Base-by-base conservation (phyloP, 2,329 filamentous ascomycete genomes). In the Dothiorella sarmentorum region DNA sequence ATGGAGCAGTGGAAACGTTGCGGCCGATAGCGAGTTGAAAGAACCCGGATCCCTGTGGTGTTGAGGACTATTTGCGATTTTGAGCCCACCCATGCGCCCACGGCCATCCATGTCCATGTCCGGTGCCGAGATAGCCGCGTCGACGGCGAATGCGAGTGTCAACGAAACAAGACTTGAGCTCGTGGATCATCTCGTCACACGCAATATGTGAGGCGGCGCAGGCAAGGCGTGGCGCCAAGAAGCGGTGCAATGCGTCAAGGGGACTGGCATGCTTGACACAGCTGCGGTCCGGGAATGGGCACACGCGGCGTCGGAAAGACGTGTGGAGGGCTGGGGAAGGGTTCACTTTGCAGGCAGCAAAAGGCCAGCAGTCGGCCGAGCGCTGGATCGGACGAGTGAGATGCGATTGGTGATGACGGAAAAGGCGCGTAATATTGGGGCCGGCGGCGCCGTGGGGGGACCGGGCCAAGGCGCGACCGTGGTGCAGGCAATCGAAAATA, bases 311-410 rank as follows among this genome's bases (percentile, higher is more conserved):
- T 49, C 29, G 29, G 10, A 52, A 38, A 20, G 31, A 15, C 13
- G 35, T 53, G 49, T 24, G 49, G 49, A 53, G 49, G 33, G 33
- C 49, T 31, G 49, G 49, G 49, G 49, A 40, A 40, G n/a, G n/a
- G n/a, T n/a, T n/a, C n/a, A n/a, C n/a, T n/a, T n/a, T n/a, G n/a
- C n/a, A n/a, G n/a, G n/a, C n/a, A n/a, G n/a, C n/a, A n/a, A n/a
- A n/a, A n/a, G n/a, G n/a, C n/a, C n/a, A n/a, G n/a, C n/a, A 29
- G 49, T 53, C 49, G 49, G 49, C 49, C 49, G 49, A 53, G 49
- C 49, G 49, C 49, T 40, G 47, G 31, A 51, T 51, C 47, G 47
- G 13, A 51, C 47, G 47, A 38, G 31, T 20, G 47, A 18, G 31
- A 18, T 13, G 35, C 33, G 35, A 40, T 53, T 18, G 35, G n/a